Evolutionary conservation across 169 alveolate species (phyloP).

Genomic region (Cryptosporidium sp.): DNA sequence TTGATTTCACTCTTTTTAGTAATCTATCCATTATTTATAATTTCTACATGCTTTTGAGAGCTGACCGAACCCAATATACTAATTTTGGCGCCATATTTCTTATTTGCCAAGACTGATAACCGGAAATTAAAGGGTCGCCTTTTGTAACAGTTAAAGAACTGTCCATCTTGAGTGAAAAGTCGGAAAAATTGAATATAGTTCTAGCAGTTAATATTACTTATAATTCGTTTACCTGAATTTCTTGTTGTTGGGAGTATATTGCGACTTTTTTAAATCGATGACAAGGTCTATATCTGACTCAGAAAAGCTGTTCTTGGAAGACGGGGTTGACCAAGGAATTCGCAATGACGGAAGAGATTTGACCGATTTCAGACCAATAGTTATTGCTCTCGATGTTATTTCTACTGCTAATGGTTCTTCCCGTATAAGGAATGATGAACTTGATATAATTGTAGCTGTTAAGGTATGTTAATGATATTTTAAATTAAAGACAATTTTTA

Average conservation of each 20-base stretch:
- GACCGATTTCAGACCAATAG: conserved; percentile 34
- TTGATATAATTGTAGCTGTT: conserved; percentile 40
- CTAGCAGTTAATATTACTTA: no score
- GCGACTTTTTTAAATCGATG: conserved; percentile 10
- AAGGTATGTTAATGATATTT: conserved; percentile 35
- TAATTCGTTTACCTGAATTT: not conserved
- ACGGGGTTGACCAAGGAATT: conserved; percentile 73
- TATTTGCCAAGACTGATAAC: not conserved
- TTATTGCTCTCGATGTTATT: conserved; percentile 58
- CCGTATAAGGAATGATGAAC: conserved; percentile 53
- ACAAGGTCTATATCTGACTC: conserved; percentile 50
- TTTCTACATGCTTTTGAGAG: conserved; percentile 3
- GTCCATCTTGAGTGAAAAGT: not conserved
- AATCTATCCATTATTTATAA: not conserved
- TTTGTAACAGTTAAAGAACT: not conserved
- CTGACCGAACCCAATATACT: not conserved
- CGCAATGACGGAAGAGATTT: conserved; percentile 70
- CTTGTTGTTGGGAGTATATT: not conserved
- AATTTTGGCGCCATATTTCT: not conserved
- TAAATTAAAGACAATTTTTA: not conserved
- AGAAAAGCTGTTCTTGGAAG: conserved; percentile 41
- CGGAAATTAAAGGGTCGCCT: not conserved
- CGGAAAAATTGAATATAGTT: no score
- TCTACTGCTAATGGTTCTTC: conserved; percentile 64
- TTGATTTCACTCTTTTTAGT: not conserved